phyloP scores from a whole-genome alignment of 2,329 filamentous ascomycete genomes.

The Colletotrichum horii region DNA sequence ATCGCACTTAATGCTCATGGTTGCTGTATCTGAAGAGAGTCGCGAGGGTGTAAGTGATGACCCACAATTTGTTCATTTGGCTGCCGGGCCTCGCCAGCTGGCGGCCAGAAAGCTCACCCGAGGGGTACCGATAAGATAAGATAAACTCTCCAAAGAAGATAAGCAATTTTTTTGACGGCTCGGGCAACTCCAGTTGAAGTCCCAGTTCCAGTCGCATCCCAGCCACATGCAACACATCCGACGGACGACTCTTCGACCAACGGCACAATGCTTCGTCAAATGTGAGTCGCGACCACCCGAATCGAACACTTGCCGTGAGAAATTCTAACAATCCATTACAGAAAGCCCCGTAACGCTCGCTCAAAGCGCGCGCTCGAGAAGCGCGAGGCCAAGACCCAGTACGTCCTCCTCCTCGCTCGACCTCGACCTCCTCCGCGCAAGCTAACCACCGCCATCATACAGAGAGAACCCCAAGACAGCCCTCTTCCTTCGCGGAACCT shows the following conservation, averaged over 20 bases:
- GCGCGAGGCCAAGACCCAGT: slow-evolving; percentile 81
- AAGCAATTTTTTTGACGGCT: slow-evolving; percentile 21
- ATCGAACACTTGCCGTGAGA: too few relatives aligned
- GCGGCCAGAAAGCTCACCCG: accelerated
- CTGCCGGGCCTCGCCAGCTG: neutral
- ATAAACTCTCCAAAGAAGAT: neutral
- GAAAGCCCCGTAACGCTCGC: slow-evolving; percentile 75
- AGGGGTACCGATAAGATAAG: slow-evolving; percentile 11
- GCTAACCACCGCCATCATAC: neutral
- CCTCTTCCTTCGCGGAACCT: slow-evolving; percentile 87
- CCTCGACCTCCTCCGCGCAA: neutral
- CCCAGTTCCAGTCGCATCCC: slow-evolving; percentile 1
- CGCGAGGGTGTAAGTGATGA: neutral
- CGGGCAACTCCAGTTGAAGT: neutral
- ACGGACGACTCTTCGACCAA: slow-evolving; percentile 16
- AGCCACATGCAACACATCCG: slow-evolving; percentile 18
- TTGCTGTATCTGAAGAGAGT: accelerated
- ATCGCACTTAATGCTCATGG: neutral
- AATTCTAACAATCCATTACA: slow-evolving; percentile 25
- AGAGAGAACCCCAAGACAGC: slow-evolving; percentile 86
- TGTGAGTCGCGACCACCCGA: slow-evolving; percentile 36
- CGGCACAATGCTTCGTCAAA: slow-evolving; percentile 52
- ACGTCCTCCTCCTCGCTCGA: neutral
- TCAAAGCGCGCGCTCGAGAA: slow-evolving; percentile 95
- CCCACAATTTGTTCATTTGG: neutral